Conservation (phyloP, 768 basidiomycete species). For the Aureoboletus auriporus region DNA sequence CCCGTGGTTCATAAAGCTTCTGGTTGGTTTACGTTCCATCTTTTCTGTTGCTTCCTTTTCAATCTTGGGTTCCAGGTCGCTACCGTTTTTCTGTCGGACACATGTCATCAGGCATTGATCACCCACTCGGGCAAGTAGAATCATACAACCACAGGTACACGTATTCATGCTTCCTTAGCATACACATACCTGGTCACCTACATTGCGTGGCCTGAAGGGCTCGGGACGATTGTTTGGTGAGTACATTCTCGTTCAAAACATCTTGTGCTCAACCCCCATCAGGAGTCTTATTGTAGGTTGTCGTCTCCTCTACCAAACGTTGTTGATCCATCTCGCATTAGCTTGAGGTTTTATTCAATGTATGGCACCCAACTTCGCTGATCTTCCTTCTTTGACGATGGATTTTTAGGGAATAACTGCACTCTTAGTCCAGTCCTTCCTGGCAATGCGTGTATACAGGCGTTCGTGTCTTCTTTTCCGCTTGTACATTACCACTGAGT, state of each 20-base stretch:
- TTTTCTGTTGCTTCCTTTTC: background rate
- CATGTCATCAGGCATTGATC: constrained; percentile 54
- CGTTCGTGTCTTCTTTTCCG: constrained; percentile 28
- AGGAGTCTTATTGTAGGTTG: constrained; percentile 27
- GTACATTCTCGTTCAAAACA: constrained; percentile 7
- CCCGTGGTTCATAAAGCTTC: constrained; percentile 44
- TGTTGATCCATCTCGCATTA: constrained; percentile 15
- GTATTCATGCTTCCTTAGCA: constrained; percentile 27
- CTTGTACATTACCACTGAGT: background rate
- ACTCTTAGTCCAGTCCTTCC: constrained; percentile 56
- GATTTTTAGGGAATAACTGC: constrained; percentile 40
- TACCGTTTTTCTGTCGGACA: constrained; percentile 50
- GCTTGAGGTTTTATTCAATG: constrained; percentile 56
- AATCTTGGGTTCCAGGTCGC: constrained; percentile 38
- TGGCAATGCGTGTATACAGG: constrained; percentile 49
- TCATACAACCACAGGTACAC: too few relatives aligned
- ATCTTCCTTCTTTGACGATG: background rate
- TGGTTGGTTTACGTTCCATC: constrained; percentile 33
- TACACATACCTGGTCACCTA: constrained; percentile 47
- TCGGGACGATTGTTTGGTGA: constrained; percentile 43
- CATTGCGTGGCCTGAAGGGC: constrained; percentile 27
- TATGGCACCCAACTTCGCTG: constrained; percentile 1
- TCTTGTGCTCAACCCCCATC: background rate
- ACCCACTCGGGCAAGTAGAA: constrained; percentile 45
- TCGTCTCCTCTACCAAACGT: background rate